Percentiles rank a stretch among this genome's conserved stretches.
Evolutionary conservation across 1,284 basidiomycete species (phyloP).

Genomic region (Apiotrichum veenhuisii): DNA sequence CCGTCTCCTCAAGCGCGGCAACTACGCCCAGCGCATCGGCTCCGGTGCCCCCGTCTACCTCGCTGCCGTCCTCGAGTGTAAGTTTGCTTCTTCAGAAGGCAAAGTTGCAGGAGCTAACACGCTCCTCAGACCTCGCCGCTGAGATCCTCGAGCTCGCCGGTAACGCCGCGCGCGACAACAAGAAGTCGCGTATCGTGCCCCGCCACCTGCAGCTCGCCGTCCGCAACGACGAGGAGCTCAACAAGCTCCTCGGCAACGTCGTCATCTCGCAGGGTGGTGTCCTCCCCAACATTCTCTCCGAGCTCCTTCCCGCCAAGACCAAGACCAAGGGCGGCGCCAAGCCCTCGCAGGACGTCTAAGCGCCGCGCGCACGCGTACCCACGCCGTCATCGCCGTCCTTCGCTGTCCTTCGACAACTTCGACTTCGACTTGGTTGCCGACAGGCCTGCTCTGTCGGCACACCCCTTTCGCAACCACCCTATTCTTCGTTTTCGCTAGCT

Average conservation of each 20-base stretch:
- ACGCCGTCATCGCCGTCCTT: not conserved
- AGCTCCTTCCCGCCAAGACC: conserved; percentile 68
- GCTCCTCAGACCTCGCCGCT: conserved; percentile 61
- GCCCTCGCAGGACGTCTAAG: conserved; percentile 25
- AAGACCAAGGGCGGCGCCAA: conserved; percentile 49
- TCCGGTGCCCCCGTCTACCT: conserved; percentile 64
- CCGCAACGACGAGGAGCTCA: conserved; percentile 74
- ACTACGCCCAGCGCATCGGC: conserved; percentile 70
- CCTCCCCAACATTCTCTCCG: conserved; percentile 65
- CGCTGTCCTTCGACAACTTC: too few relatives aligned
- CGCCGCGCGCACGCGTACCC: too few relatives aligned
- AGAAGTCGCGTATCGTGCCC: conserved; percentile 85
- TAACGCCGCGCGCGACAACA: conserved; percentile 61
- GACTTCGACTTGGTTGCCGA: too few relatives aligned
- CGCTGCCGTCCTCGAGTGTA: conserved; percentile 57
- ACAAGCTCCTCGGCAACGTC: conserved; percentile 62
- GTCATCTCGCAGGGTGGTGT: conserved; percentile 90
- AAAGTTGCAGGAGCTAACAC: not conserved
- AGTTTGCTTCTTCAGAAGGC: conserved; percentile 10
- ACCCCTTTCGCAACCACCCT: not conserved
- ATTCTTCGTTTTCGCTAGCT: conserved; percentile 13
- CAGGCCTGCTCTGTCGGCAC: not conserved
- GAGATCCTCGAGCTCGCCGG: conserved; percentile 85
- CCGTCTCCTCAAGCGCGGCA: conserved; percentile 77
- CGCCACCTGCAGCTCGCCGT: conserved; percentile 86